Base-by-base conservation (phyloP, 176 grass and related monocot genomes). In the Zoysia japonica region DNA sequence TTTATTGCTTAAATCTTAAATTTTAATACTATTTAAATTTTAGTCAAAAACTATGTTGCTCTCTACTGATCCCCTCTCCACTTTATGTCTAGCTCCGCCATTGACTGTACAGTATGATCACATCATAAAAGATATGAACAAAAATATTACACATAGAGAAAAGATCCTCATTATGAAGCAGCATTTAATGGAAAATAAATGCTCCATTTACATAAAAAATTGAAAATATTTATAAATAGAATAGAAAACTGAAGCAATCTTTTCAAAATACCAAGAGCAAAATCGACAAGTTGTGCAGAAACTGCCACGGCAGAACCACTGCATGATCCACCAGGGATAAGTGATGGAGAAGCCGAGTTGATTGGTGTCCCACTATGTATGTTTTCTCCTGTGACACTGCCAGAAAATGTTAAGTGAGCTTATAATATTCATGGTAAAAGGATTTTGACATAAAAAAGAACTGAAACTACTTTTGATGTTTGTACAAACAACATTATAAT, bases 241-340 rank as follows among this genome's bases (percentile, higher is more conserved):
- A 28, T 28, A 28, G 37, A 11, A 74, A 76, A 5, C 52, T 28
- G 28, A 11, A 79, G 9, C 54, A 50, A 61, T 53, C 60, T 52
- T 87, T 38, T 40, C 36, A 4, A 71, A 63, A 83, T 95, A 99
- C 96, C 96, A 78, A 99, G 90, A 82, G 96, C 88, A 84, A 99
- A 91, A 67, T 99, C 90, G 40, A 89, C 88, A 83, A 95, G 86
- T 78, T 94, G 72, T 62, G 90, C 82, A 75, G 90, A 87, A 91
- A 99, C 92, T 60, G 92, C 88, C 28, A 91, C 92, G 75, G 96
- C 90, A 70, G 96, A 82, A 50, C 92, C 92, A 69, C 96, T 99
- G 71, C 90, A 99, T 81, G 96, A 99, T 74, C 96, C 96, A 76
- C 92, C 92, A 72, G 92, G 88, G 59, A 93, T 19, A 71, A 91